These are phyloP conservation scores for Monosiga brevicollis DNA, from an alignment of 78 protist genomes.

Conservation along the genomic window DNA sequence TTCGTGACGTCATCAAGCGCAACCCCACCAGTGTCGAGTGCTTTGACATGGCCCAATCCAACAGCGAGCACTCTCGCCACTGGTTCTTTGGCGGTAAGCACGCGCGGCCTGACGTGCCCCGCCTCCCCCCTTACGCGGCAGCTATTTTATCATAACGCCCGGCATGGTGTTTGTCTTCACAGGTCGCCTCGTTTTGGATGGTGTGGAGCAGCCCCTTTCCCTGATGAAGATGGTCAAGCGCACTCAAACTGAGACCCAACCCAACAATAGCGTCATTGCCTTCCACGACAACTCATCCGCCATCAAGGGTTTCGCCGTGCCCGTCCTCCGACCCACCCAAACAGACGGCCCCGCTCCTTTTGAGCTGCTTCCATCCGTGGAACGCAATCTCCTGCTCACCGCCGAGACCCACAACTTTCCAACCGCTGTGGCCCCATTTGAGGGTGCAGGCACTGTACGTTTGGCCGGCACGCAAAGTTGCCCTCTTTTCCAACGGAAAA, in stretches of 20 bases:
- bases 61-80: constrained; percentile 60
- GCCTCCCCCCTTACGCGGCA: too few species aligned
- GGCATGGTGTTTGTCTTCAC: too few species aligned
- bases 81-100: too few species aligned
- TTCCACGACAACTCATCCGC: constrained; percentile 83
- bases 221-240: too few species aligned
- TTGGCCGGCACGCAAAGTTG: neutral
- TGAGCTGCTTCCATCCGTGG: too few species aligned
- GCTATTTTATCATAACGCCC: too few species aligned
- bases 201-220: too few species aligned
- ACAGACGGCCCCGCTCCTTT: too few species aligned
- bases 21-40: constrained; percentile 84
- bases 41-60: constrained; percentile 67
- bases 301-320: constrained; percentile 19
- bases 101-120: too few species aligned
- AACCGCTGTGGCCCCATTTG: constrained; percentile 79
- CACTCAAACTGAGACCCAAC: too few species aligned
- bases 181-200: too few species aligned
- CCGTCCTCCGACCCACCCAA: too few species aligned
- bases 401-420: constrained; percentile 95
- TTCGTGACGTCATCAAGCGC: constrained; percentile 41
- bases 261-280: constrained; percentile 65
- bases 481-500: neutral
- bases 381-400: constrained; percentile 54
- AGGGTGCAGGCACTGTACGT: constrained; percentile 81